A percentile compares a stretch with the other conserved stretches of the same genome.
Evolutionary conservation across 805 yeast genomes (phyloP).

Genomic region (Blastobotrys peoriensis): DNA sequence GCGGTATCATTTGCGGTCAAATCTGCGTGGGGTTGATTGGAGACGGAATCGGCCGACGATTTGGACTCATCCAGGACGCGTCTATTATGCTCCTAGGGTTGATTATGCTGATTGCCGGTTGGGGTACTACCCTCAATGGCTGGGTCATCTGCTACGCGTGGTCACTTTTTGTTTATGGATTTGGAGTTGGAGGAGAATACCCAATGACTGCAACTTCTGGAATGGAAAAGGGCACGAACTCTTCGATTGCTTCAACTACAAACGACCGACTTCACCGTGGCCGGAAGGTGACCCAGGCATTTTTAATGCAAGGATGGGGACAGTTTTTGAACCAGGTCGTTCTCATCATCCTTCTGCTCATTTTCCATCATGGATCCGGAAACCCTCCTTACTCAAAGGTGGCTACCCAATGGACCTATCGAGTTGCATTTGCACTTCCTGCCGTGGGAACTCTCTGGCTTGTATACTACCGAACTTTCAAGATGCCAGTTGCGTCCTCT

Average conservation of each 20-base stretch:
- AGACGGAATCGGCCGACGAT: constrained; percentile 55
- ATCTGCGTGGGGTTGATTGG: constrained; percentile 50
- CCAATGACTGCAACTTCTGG: constrained; percentile 60
- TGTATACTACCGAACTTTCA: constrained; percentile 30
- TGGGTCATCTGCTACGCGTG: constrained; percentile 47
- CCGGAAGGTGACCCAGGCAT: constrained; percentile 34
- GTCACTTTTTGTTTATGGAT: constrained; percentile 43
- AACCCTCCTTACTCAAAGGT: constrained; percentile 53
- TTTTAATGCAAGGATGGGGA: constrained; percentile 95
- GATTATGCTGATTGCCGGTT: constrained; percentile 53
- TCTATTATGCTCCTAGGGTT: constrained; percentile 53
- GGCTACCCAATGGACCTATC: constrained; percentile 31
- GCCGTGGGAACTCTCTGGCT: constrained; percentile 32
- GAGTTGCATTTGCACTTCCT: constrained; percentile 29
- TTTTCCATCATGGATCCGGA: constrained; percentile 91
- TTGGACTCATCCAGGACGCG: constrained; percentile 55
- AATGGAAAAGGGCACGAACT: constrained; percentile 47
- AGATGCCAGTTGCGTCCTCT: constrained; percentile 27
- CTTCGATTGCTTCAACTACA: constrained; percentile 18
- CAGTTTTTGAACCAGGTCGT: constrained; percentile 86
- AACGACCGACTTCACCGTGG: constrained; percentile 33
- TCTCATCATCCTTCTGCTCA: constrained; percentile 71
- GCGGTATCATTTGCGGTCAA: constrained; percentile 58
- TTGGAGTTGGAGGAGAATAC: constrained; percentile 63
- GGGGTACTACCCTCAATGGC: constrained; percentile 51